These are phyloP conservation scores for Sextonia rubra DNA, from an alignment of 164 flowering plant species.

Conservation along the genomic window DNA sequence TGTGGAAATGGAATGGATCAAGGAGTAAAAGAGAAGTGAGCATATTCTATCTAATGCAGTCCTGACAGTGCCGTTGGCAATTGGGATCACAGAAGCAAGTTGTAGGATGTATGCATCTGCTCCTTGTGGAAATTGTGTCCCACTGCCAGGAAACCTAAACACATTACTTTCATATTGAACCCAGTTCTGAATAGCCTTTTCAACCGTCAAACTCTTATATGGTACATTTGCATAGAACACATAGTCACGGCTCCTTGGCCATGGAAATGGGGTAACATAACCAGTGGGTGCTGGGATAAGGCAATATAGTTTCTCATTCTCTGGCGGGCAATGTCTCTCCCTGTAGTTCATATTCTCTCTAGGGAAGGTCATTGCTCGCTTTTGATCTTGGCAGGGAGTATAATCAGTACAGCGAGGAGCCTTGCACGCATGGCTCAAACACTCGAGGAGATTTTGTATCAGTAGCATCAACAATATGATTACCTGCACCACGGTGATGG, in stretches of 20 bases:
- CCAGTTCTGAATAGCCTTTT: conserved; percentile 96
- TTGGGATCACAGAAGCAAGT: conserved; percentile 73
- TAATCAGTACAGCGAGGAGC: conserved; percentile 55
- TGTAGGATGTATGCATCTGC: conserved; percentile 83
- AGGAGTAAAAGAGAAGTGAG: not conserved
- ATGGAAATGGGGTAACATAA: conserved; percentile 81
- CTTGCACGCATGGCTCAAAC: conserved; percentile 65
- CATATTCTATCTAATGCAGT: conserved; percentile 94
- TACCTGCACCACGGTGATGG: conserved; percentile 55
- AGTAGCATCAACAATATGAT: conserved; percentile 34
- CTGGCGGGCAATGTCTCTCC: conserved; percentile 83
- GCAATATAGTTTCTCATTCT: conserved; percentile 58
- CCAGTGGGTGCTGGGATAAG: conserved; percentile 90
- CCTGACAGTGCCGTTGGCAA: conserved; percentile 72
- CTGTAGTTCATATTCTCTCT: conserved; percentile 76
- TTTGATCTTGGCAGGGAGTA: conserved; percentile 94
- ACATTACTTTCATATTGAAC: conserved; percentile 81
- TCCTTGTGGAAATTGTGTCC: conserved; percentile 91
- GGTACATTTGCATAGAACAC: conserved; percentile 91
- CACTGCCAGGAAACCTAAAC: conserved; percentile 91
- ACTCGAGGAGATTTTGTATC: conserved; percentile 22
- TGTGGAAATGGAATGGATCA: not conserved
- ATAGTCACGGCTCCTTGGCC: conserved; percentile 93
- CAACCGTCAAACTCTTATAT: conserved; percentile 80
- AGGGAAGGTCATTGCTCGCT: conserved; percentile 81